Base-by-base conservation (phyloP, 2,329 filamentous ascomycete genomes). In the Knufia petricola region DNA sequence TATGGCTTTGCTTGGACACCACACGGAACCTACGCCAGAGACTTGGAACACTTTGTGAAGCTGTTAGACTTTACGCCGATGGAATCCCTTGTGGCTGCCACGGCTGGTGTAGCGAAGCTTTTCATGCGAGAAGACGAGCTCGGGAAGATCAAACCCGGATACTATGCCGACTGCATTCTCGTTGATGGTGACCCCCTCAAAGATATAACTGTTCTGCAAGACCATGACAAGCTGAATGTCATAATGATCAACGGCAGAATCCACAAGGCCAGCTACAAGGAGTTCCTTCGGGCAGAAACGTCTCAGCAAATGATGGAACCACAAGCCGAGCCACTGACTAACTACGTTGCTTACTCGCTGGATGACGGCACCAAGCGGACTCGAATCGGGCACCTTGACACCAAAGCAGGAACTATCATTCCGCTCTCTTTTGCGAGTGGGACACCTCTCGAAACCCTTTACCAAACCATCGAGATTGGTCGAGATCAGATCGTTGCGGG, bases 401-500 rank as follows among this genome's bases (percentile, higher is more conserved):
- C 66, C 1, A 56, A 61, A 1, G 59, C 55, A 3, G 56, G 61
- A 2, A 62, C 55, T 1, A 66, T 76, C 23, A 66, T 64, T 3
- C 72, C 72, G 1, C 58, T 77, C 12, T 61, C 62, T 2, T 74
- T 73, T 54, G 46, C 53, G 3, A 75, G 72, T 2, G 74, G 74
- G 2, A 70, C 72, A 0, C 66, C 65, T 2, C 49, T 77, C 17
- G 58, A 62, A 4, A 67, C 66, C 41, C 63, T 78, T 0, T 76
- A 76, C 55, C 65, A 77, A 58, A 69, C 77, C 8, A 76, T 78
- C 51, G 67, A 73, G 53, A 65, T 69, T 1, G 71, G 70, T 10
- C 56, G 64, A 20, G 52, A 60, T 0, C 63, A 64, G 23, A 67
- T 76, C 32, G 58, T 66, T 3, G 54, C 65, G 3, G 52, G 59